A percentile compares a stretch with the other conserved stretches of the same genome.
phyloP scores from a whole-genome alignment of 1,284 basidiomycete genomes.

The Malassezia equina region DNA sequence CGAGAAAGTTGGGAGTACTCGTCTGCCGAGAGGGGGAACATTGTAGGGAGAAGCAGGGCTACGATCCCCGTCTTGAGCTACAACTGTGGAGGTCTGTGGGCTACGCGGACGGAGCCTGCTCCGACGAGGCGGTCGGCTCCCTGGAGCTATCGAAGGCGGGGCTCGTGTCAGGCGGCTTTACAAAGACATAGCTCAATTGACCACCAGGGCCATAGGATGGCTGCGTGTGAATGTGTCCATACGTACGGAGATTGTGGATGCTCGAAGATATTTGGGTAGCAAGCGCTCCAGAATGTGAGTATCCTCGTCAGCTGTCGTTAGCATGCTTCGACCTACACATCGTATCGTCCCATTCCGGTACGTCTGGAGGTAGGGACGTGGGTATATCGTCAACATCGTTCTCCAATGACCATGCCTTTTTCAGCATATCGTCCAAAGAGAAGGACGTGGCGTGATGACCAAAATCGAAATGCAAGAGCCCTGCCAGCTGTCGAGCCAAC shows the following conservation, averaged over 20 bases:
- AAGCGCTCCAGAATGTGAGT: not conserved
- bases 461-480: constrained; percentile 13
- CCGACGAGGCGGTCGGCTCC: not conserved
- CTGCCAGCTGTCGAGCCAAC: constrained; percentile 7
- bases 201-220: not conserved
- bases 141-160: not conserved
- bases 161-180: not conserved
- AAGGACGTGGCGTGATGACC: not conserved
- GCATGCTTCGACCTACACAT: not conserved
- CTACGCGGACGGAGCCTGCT: not conserved
- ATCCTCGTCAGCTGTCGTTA: not conserved
- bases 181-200: constrained; percentile 10
- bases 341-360: not conserved
- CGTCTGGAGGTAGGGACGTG: not conserved
- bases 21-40: constrained; percentile 57
- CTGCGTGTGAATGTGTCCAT: not conserved
- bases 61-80: not conserved
- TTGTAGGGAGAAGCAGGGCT: not conserved
- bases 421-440: not conserved
- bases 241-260: not conserved
- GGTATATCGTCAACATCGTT: not conserved
- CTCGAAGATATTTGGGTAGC: not conserved
- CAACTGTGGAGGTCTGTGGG: not conserved
- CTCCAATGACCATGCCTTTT: not conserved
- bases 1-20: constrained; percentile 67